These are phyloP conservation scores for Lipomyces yamanashiensis DNA, from an alignment of 805 yeast species.

Conservation along the genomic window DNA sequence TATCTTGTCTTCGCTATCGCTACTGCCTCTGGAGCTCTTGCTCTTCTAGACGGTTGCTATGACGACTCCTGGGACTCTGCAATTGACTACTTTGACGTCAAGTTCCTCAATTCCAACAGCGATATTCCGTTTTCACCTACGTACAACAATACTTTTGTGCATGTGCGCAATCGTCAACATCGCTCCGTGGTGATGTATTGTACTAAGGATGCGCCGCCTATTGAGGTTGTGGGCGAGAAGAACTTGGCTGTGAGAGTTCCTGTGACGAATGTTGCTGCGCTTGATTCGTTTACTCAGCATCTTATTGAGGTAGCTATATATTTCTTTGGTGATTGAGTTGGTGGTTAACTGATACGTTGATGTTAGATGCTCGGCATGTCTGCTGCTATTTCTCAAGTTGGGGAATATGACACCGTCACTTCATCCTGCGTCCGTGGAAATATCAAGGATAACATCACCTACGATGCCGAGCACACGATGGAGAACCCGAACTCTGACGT, in stretches of 20 bases:
- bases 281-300: conserved; percentile 13
- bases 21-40: conserved; percentile 3
- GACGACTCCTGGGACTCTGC: conserved; percentile 18
- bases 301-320: conserved; percentile 6
- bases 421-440: conserved; percentile 22
- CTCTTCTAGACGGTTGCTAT: conserved; percentile 15
- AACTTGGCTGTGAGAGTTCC: conserved; percentile 12
- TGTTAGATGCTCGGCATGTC: conserved; percentile 21
- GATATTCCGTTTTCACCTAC: conserved; percentile 6
- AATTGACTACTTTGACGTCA: conserved; percentile 17
- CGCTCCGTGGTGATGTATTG: conserved; percentile 18
- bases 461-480: conserved; percentile 2
- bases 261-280: conserved; percentile 16
- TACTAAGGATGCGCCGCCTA: conserved; percentile 16
- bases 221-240: conserved; percentile 1
- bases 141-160: conserved; percentile 20
- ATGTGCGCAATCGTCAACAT: conserved; percentile 5
- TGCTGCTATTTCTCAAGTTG: conserved; percentile 15
- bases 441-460: conserved; percentile 14
- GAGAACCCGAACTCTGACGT: conserved; percentile 10
- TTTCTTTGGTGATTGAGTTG: not conserved
- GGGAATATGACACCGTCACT: conserved; percentile 16
- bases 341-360: not conserved
- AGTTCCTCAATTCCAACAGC: conserved; percentile 1
- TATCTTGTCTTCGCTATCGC: not conserved